These are phyloP conservation scores for Metarhizium anisopliae DNA, from an alignment of 2,329 filamentous ascomycete genomes.

Conservation along the genomic window DNA sequence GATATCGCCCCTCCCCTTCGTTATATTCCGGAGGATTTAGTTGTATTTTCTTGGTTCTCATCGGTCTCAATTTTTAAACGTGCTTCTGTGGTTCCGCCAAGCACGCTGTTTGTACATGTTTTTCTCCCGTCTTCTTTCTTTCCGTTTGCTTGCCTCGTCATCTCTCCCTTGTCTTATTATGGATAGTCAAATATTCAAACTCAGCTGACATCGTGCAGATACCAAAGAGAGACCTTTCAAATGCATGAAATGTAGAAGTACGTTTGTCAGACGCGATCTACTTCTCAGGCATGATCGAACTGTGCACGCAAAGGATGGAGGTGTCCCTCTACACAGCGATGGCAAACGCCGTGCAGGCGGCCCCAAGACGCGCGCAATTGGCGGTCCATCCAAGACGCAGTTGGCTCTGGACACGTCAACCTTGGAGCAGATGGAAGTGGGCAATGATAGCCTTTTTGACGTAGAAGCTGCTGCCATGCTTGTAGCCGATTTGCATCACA, in stretches of 20 bases:
- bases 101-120: too few relatives aligned
- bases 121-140: too few relatives aligned
- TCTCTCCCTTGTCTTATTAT: background rate
- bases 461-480: slow-evolving; percentile 97
- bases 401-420: slow-evolving; percentile 76
- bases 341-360: slow-evolving; percentile 73
- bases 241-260: slow-evolving; percentile 95
- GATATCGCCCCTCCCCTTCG: background rate
- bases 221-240: slow-evolving; percentile 99
- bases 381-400: slow-evolving; percentile 63
- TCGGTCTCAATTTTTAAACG: too few relatives aligned
- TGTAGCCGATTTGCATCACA: slow-evolving; percentile 96
- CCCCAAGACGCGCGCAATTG: slow-evolving; percentile 56
- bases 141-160: too few relatives aligned
- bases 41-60: background rate
- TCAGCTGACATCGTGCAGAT: slow-evolving; percentile 44
- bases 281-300: slow-evolving; percentile 95
- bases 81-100: too few relatives aligned
- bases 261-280: slow-evolving; percentile 93
- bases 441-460: slow-evolving; percentile 84
- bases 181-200: background rate
- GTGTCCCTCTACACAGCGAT: slow-evolving; percentile 87
- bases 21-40: background rate
- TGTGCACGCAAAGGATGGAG: slow-evolving; percentile 96
- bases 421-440: slow-evolving; percentile 86